Percentiles rank a stretch among this genome's conserved stretches.
Evolutionary conservation across 1,284 basidiomycete species (phyloP).

Genomic region (Trichosporon coremiiforme): DNA sequence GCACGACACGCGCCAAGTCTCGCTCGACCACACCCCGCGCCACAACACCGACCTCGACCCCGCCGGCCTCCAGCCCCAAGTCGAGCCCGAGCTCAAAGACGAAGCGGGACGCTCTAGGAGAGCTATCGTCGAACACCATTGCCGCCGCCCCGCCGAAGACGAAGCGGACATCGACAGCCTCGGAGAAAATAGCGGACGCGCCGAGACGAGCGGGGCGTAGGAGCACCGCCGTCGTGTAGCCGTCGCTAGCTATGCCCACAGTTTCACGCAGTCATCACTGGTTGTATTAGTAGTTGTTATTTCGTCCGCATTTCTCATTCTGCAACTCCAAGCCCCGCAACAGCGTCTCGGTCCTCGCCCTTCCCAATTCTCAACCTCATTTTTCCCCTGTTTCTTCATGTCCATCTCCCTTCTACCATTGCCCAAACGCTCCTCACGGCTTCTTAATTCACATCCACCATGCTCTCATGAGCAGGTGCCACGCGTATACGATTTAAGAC

Average conservation of each 20-base stretch:
- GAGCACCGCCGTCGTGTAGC: background rate
- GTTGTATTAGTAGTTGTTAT: slow-evolving; percentile 19
- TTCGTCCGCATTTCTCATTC: background rate
- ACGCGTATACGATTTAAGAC: background rate
- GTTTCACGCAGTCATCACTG: slow-evolving; percentile 9
- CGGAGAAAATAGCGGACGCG: background rate
- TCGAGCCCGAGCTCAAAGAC: background rate
- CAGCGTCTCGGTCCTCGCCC: background rate
- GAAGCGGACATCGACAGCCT: background rate
- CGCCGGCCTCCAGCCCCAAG: background rate
- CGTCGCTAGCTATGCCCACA: background rate
- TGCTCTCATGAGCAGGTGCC: background rate
- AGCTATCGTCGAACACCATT: slow-evolving; percentile 12
- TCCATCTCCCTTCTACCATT: background rate
- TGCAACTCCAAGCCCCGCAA: background rate
- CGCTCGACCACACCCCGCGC: slow-evolving; percentile 1
- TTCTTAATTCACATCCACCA: background rate
- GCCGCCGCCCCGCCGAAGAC: background rate
- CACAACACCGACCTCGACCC: background rate
- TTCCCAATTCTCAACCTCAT: background rate
- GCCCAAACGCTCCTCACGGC: background rate
- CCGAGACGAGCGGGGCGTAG: slow-evolving; percentile 13
- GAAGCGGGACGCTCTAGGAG: slow-evolving; percentile 9
- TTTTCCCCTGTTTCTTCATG: background rate
- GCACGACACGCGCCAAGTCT: background rate